phyloP scores from a whole-genome alignment of 2,329 filamentous ascomycete species.

The Fusarium burgessii region DNA sequence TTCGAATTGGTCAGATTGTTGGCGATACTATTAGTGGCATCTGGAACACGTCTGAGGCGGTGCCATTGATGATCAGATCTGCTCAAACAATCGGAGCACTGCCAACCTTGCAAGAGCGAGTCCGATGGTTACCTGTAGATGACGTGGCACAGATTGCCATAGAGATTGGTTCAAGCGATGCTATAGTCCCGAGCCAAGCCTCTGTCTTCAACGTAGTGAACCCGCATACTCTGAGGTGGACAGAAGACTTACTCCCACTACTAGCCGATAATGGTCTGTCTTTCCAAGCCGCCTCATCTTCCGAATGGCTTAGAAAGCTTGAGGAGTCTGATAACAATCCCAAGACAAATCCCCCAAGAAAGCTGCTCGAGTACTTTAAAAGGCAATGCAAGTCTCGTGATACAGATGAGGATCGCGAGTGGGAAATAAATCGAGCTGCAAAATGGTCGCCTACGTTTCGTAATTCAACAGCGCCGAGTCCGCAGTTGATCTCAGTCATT shows the following conservation, averaged over 20 bases:
- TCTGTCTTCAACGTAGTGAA: conserved; percentile 61
- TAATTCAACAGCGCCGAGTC: no score
- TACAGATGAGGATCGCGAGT: not conserved
- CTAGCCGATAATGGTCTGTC: conserved; percentile 58
- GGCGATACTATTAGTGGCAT: conserved; percentile 59
- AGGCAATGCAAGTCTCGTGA: not conserved
- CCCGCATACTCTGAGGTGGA: conserved; percentile 62
- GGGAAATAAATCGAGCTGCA: not conserved
- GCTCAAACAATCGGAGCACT: conserved; percentile 60
- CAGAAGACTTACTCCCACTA: conserved; percentile 63
- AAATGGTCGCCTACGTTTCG: not conserved
- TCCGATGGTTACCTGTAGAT: conserved; percentile 57
- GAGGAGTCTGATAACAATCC: conserved; percentile 61
- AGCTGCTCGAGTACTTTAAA: conserved; percentile 64
- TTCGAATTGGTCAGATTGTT: conserved; percentile 60
- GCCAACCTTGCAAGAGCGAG: conserved; percentile 56
- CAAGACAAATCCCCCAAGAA: conserved; percentile 62
- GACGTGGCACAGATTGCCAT: conserved; percentile 50
- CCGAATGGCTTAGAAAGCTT: conserved; percentile 60
- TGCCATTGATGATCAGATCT: conserved; percentile 61
- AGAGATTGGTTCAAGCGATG: conserved; percentile 46
- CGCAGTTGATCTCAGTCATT: no score
- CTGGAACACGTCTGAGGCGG: conserved; percentile 63
- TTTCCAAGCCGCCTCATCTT: conserved; percentile 57
- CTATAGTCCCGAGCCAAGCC: not conserved